Evolutionary conservation across 495 filamentous ascomycete species (phyloP), one percentile per base, ranked within the genome.

Genomic region (Aspergillus wentii): DNA sequence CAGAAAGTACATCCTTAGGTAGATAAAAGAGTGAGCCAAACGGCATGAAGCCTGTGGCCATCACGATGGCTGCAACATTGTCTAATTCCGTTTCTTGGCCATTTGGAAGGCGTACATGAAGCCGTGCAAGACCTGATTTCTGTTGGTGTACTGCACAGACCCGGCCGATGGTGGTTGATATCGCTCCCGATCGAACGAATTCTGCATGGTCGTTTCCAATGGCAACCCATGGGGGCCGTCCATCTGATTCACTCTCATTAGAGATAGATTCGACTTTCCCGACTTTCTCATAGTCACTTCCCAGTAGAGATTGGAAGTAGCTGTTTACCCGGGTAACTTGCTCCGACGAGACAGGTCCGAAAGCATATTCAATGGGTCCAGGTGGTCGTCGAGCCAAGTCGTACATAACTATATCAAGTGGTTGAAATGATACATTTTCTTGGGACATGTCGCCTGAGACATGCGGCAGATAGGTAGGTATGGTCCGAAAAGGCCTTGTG

Each of bases 31-130:
- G 58, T 0, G 82, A 77, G 0, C 69, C 51, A 7, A 70, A 61
- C 0, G 85, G 72, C 3, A 78, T 74, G 52, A 83, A 94, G 1
- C 89, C 89, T 0, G 88, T 94, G 4, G 86, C 86, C 25, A 87
- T 63, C 3, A 94, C 64, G 7, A 94, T 67, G 2, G 75, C 75
- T 5, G 77, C 78, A 17, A 92, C 62, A 23, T 83, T 66, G 7
- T 67, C 43, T 6, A 88, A 54, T 5, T 48, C 41, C 4, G 20
- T 41, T 1, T 15, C 30, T 3, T 44, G 17, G 1, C 61, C 62
- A 13, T 55, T 43, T 2, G 38, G 17, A 6, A 54, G 54, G 4
- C 71, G 26, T 1, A 67, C 68, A 2, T 63, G 62, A 3, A 62
- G 44, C 3, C 32, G 54, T 18, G 57, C 61, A 1, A 46, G 30